Evolutionary conservation across 352 stramenopile species (phyloP).

Genomic region (Plasmopara viticola): DNA sequence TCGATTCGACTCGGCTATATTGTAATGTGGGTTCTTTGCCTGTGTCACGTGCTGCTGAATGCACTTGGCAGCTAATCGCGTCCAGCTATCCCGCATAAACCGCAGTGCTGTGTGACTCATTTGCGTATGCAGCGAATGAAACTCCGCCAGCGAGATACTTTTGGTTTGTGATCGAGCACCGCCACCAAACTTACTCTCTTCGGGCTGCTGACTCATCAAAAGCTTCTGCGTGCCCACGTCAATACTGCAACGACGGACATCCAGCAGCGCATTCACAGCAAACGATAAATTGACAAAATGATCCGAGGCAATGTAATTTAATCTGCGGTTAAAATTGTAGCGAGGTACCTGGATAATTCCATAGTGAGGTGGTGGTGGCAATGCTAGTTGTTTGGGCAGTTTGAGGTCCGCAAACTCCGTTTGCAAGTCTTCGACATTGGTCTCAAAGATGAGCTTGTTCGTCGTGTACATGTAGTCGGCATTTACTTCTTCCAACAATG

Average conservation of each 20-base stretch:
- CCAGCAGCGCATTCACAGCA: constrained; percentile 61
- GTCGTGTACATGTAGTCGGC: constrained; percentile 89
- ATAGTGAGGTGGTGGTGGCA: constrained; percentile 30
- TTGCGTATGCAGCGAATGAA: constrained; percentile 56
- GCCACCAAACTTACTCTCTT: constrained; percentile 53
- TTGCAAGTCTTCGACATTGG: constrained; percentile 54
- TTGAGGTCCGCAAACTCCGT: constrained; percentile 50
- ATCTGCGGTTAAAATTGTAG: constrained; percentile 73
- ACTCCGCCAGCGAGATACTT: constrained; percentile 71
- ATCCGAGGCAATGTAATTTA: constrained; percentile 47
- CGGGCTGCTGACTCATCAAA: constrained; percentile 62
- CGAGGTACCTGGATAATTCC: constrained; percentile 42
- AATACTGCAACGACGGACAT: constrained; percentile 64
- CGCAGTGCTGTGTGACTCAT: constrained; percentile 65
- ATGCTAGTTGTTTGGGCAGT: constrained; percentile 24
- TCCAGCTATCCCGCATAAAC: constrained; percentile 79
- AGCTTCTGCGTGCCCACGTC: constrained; percentile 55
- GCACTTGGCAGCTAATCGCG: constrained; percentile 55
- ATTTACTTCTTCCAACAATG: constrained; percentile 86
- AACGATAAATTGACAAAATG: constrained; percentile 69
- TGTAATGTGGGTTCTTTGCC: constrained; percentile 51
- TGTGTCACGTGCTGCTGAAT: constrained; percentile 63
- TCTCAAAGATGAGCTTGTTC: constrained; percentile 90
- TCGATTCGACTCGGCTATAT: constrained; percentile 58
- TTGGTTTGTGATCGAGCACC: constrained; percentile 26